Percentiles rank a stretch among this genome's conserved stretches.
Evolutionary conservation across 176 grass and related monocot species (phyloP).

Genomic region (Aegilops longissima): DNA sequence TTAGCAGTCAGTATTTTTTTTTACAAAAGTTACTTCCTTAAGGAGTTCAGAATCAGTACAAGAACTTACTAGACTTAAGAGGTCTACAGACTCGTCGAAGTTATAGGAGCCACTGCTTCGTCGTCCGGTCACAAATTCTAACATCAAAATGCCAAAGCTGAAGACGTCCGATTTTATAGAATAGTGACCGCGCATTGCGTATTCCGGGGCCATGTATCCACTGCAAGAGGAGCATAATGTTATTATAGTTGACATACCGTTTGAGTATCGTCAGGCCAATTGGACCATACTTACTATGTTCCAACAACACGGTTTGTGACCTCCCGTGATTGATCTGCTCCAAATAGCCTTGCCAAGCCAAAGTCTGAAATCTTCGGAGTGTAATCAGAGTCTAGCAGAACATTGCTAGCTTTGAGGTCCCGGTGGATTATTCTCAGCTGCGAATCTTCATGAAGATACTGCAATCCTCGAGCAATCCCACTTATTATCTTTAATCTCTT

Average conservation of each 20-base stretch:
- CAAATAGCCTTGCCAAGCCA: constrained; percentile 57
- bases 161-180: constrained; percentile 66
- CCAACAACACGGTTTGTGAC: constrained; percentile 51
- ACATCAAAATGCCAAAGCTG: constrained; percentile 62
- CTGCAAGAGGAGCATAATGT: constrained; percentile 22
- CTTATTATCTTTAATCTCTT: constrained; percentile 29
- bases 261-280: background rate
- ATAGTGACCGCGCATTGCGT: constrained; percentile 62
- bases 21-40: background rate
- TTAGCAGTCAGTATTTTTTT: background rate
- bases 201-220: constrained; percentile 51
- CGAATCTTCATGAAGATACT: constrained; percentile 59
- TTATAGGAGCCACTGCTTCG: constrained; percentile 38
- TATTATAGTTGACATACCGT: background rate
- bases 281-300: constrained; percentile 65
- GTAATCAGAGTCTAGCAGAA: constrained; percentile 32
- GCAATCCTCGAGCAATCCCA: constrained; percentile 53
- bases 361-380: constrained; percentile 79
- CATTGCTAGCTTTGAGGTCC: constrained; percentile 21
- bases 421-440: constrained; percentile 43
- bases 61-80: constrained; percentile 43
- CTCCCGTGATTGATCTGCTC: constrained; percentile 40
- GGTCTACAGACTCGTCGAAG: constrained; percentile 37
- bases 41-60: background rate
- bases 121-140: constrained; percentile 65